Conservation (phyloP, 495 filamentous ascomycete genomes). For the Neurospora intermedia region DNA sequence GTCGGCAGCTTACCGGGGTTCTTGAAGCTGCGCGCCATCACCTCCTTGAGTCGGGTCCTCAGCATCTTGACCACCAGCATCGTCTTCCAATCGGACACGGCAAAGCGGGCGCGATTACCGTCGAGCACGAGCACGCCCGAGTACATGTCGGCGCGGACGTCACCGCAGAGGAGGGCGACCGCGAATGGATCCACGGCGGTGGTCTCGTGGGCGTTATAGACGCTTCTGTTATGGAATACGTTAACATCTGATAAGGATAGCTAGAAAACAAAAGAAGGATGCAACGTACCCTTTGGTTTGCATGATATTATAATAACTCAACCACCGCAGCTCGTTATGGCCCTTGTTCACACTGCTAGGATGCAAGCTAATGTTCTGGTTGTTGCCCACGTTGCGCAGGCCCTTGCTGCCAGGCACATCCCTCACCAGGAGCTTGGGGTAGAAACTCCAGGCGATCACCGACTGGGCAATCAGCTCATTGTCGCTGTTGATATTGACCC, state of each 20-base stretch:
- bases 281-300: constrained; percentile 60
- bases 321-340: constrained; percentile 55
- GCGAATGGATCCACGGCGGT: constrained; percentile 71
- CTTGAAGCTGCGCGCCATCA: constrained; percentile 59
- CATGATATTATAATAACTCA: constrained; percentile 95
- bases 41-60: constrained; percentile 53
- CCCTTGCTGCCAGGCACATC: constrained; percentile 61
- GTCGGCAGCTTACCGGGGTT: constrained; percentile 60
- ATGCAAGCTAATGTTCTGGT: constrained; percentile 74
- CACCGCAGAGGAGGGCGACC: constrained; percentile 74
- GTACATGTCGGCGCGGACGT: constrained; percentile 77
- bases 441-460: constrained; percentile 85
- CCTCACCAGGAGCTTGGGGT: constrained; percentile 78
- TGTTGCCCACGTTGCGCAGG: constrained; percentile 82
- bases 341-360: constrained; percentile 79
- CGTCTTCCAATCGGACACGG: constrained; percentile 79
- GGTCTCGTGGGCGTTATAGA: constrained; percentile 84
- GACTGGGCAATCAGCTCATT: constrained; percentile 70
- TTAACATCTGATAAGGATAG: constrained; percentile 4
- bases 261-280: not conserved
- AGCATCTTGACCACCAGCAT: constrained; percentile 77
- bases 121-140: constrained; percentile 79
- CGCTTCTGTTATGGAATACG: constrained; percentile 23
- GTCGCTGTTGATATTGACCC: constrained; percentile 58
- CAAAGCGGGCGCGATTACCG: constrained; percentile 77